Evolutionary conservation across 345 rosid genomes (phyloP), one percentile per base, ranked within the genome.

Genomic region (Euclidium syriacum): DNA sequence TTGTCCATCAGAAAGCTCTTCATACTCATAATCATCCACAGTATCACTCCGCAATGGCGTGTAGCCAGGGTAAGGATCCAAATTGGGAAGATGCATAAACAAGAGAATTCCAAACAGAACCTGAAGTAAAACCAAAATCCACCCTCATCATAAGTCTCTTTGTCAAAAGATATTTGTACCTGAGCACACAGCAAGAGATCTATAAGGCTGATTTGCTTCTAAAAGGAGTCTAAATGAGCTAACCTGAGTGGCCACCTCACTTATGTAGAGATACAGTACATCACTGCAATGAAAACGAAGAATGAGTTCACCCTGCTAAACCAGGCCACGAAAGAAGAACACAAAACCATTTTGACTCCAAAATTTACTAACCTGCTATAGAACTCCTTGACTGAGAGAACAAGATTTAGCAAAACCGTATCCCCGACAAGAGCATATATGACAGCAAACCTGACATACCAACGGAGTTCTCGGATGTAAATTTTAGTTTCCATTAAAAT

Each of bases 31-130:
- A 70, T 85, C 85, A 27, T 84, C 92, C 57, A 72, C 62, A 51
- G 75, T 65, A 71, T 87, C 92, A 74, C 66, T 65, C 32, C 67
- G 48, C 68, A 83, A 53, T 36, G 85, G 86, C 49, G 85, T 80
- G 76, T 90, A 94, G 75, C 97, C 96, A 78, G 97, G 87, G 67
- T 85, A 90, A 62, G 96, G 92, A 63, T 85, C 96, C 97, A 87
- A 77, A 68, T 74, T 66, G 50, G 97, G 99, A 63, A 90, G 57
- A 76, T 86, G 79, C 58, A 84, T 73, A 67, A 90, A 73, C 73
- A 90, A 64, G 68, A 94, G 92, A 18, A 84, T 42, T 61, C 96
- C 97, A 83, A 90, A 87, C 77, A 90, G 62, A 73, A 71, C 92
- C 99, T 94, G 68, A 48, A 73, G 23, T 38, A 74, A 62, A 53